Percentiles rank a stretch among this genome's conserved stretches.
phyloP scores from a whole-genome alignment of 352 stramenopile species.

The Lagenidium giganteum region DNA sequence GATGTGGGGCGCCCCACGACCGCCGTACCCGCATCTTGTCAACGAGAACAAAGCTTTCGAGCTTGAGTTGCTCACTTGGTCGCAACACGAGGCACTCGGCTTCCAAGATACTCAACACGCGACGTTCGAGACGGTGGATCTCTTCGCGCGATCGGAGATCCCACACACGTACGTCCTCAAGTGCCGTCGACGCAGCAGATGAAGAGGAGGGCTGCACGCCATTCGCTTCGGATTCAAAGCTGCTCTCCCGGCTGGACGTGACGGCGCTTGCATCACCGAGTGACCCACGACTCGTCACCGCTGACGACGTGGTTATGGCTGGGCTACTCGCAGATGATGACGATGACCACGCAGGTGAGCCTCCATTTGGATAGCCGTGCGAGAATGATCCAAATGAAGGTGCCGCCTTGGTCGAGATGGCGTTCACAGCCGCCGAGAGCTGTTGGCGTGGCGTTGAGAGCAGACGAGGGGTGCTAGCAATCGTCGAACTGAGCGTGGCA shows the following conservation, averaged over 20 bases:
- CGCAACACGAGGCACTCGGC: constrained; percentile 46
- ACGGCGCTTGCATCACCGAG: too few species aligned
- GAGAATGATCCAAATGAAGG: constrained; percentile 62
- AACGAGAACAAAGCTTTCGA: constrained; percentile 54
- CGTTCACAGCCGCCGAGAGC: constrained; percentile 70
- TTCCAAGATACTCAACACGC: constrained; percentile 46
- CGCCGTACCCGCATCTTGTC: constrained; percentile 35
- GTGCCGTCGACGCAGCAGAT: not conserved
- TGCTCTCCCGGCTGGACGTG: too few species aligned
- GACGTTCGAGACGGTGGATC: constrained; percentile 49
- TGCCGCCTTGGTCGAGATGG: constrained; percentile 68
- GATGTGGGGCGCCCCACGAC: constrained; percentile 29
- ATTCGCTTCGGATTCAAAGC: too few species aligned
- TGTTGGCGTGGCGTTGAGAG: constrained; percentile 67
- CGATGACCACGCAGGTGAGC: not conserved
- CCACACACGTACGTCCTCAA: constrained; percentile 26
- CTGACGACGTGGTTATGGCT: too few species aligned
- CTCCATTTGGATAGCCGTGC: constrained; percentile 6
- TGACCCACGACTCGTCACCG: too few species aligned
- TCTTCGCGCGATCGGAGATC: constrained; percentile 52
- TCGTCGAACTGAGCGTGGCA: constrained; percentile 60
- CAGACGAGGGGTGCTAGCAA: constrained; percentile 67
- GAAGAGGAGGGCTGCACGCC: too few species aligned
- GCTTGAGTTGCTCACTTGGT: constrained; percentile 41
- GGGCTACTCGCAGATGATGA: not conserved